Conservation (phyloP, 495 filamentous ascomycete genomes). For the Melanomma pulvis-pyrius region DNA sequence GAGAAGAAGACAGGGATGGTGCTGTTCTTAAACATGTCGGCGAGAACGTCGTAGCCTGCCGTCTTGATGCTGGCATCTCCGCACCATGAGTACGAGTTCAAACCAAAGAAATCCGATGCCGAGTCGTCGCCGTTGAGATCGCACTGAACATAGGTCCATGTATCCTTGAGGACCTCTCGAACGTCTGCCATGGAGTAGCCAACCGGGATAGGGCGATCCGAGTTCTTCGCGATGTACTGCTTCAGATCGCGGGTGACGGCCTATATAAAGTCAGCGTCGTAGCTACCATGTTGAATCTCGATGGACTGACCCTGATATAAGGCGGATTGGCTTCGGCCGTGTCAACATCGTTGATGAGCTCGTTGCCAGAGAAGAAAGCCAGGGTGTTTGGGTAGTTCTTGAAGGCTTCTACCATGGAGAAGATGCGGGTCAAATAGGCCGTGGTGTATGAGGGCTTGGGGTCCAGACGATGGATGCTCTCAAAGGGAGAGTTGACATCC, state of each 20-base stretch:
- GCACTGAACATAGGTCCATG: conserved; percentile 84
- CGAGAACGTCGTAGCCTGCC: conserved; percentile 72
- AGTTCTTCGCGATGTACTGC: conserved; percentile 78
- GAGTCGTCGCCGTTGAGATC: conserved; percentile 69
- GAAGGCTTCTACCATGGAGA: conserved; percentile 91
- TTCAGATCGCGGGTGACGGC: conserved; percentile 84
- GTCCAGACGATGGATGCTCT: conserved; percentile 71
- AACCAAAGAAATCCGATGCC: conserved; percentile 81
- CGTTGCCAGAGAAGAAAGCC: conserved; percentile 93
- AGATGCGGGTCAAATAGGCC: conserved; percentile 79
- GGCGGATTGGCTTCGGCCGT: conserved; percentile 62
- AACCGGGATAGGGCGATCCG: conserved; percentile 71
- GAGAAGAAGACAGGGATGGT: conserved; percentile 92
- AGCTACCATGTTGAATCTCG: not conserved
- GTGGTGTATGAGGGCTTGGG: conserved; percentile 72
- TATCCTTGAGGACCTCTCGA: conserved; percentile 74
- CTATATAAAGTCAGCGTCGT: conserved; percentile 30
- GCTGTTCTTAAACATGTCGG: conserved; percentile 67
- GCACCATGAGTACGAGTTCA: conserved; percentile 97
- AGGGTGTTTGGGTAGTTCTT: conserved; percentile 88
- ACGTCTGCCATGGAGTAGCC: conserved; percentile 97
- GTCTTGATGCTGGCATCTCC: conserved; percentile 68
- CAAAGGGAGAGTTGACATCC: conserved; percentile 93
- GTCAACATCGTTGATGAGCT: conserved; percentile 76
- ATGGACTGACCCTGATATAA: conserved; percentile 54